Evolutionary conservation across 75 land plant species (phyloP), one percentile per base, ranked within the genome.

Genomic region (Sequoia sempervirens): DNA sequence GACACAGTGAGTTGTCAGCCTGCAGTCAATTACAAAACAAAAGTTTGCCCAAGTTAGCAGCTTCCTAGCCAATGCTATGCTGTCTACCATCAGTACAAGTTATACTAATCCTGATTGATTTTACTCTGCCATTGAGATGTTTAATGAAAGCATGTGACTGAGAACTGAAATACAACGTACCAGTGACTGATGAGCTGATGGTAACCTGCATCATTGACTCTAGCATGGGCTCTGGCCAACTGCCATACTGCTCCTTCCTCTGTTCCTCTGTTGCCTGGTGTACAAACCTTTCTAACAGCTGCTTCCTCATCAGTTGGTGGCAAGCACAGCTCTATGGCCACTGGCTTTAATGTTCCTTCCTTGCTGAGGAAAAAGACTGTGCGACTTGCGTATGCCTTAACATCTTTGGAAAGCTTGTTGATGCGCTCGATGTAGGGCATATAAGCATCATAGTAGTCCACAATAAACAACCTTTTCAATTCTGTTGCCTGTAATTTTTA

Each of bases 251-350:
- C 80, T 87, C 88, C 85, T 40, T 87, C 75, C 18, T 58, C 64
- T 15, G 86, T 84, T 73, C 75, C 86, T 40, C 58, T 83, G 17
- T 86, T 76, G 8, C 90, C 82, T 34, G 91, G 90, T 0, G 86
- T 87, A 81, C 70, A 89, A 23, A 91, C 90, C 34, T 82, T 81
- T 80, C 88, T 90, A 0, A 87, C 84, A 2, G 87, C 84, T 4
- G 90, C 87, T 37, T 52, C 66, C 14, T 80, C 85, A 20, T 85
- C 83, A 13, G 85, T 85, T 74, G 87, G 88, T 37, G 93, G 92
- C 64, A 90, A 68, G 84, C 96, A 88, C 26, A 94, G 47, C 83
- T 94, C 96, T 38, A 94, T 94, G 20, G 92, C 95, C 30, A 93
- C 20, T 14, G 94, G 96, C 53, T 74, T 89, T 75, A 94, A 53